Conservation (phyloP, 2,329 filamentous ascomycete species). For the Epichloe scottii region DNA sequence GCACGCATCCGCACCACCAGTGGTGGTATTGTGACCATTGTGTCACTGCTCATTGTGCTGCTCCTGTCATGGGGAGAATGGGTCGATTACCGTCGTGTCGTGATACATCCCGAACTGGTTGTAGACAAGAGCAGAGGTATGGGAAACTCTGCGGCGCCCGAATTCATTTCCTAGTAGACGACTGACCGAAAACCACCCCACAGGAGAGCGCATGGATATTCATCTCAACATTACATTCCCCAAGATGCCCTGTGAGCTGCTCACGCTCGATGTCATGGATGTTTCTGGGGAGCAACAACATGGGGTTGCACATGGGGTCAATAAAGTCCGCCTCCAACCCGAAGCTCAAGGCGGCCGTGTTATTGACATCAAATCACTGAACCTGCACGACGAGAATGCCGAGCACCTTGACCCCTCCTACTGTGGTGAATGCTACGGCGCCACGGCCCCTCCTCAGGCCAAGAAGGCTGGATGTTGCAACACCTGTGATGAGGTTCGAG, state of each 20-base stretch:
- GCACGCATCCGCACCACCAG: conserved; percentile 91
- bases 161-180: conserved; percentile 7
- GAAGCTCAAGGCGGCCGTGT: conserved; percentile 61
- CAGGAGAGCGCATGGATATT: conserved; percentile 97
- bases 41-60: conserved; percentile 75
- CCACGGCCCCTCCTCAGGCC: conserved; percentile 56
- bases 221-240: conserved; percentile 96
- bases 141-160: conserved; percentile 9
- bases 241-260: conserved; percentile 81
- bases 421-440: conserved; percentile 90
- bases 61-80: conserved; percentile 93
- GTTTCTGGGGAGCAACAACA: conserved; percentile 95
- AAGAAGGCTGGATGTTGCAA: conserved; percentile 86
- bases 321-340: conserved; percentile 72
- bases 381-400: conserved; percentile 53
- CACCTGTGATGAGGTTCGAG: conserved; percentile 90
- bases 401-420: conserved; percentile 80
- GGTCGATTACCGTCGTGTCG: conserved; percentile 77
- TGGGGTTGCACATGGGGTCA: conserved; percentile 83
- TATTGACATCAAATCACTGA: conserved; percentile 57
- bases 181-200: conserved; percentile 8
- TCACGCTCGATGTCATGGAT: conserved; percentile 98
- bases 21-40: conserved; percentile 87
- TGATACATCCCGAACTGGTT: conserved; percentile 82
- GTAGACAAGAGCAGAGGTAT: conserved; percentile 92